These are phyloP conservation scores for Eremothecium cymbalariae DNA, from an alignment of 1,139 yeast genomes.

Conservation along the genomic window DNA sequence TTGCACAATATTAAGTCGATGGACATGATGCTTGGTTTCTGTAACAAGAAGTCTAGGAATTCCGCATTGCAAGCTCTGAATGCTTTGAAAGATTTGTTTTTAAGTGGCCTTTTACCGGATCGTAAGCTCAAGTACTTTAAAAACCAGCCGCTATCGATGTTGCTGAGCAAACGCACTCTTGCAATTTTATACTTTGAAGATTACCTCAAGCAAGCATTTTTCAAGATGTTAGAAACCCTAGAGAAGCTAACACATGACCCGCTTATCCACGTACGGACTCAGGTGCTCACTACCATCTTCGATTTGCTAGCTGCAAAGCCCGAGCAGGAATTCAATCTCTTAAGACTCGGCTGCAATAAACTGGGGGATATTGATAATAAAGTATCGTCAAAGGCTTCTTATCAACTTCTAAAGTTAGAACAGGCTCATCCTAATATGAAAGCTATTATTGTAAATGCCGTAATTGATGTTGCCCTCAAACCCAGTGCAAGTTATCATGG, in stretches of 20 bases:
- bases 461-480: slow-evolving; percentile 73
- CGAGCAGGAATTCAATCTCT: slow-evolving; percentile 89
- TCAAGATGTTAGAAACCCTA: slow-evolving; percentile 60
- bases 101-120: slow-evolving; percentile 72
- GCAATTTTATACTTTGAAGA: slow-evolving; percentile 85
- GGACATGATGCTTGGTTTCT: slow-evolving; percentile 66
- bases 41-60: slow-evolving; percentile 88
- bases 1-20: slow-evolving; percentile 79
- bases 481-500: slow-evolving; percentile 77
- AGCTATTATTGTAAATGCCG: slow-evolving; percentile 63
- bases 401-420: slow-evolving; percentile 67
- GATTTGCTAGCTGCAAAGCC: slow-evolving; percentile 80
- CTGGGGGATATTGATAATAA: slow-evolving; percentile 88
- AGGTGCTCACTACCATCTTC: slow-evolving; percentile 65
- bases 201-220: slow-evolving; percentile 67
- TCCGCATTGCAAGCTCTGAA: slow-evolving; percentile 87
- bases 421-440: slow-evolving; percentile 98
- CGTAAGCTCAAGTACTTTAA: slow-evolving; percentile 75
- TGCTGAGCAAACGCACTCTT: slow-evolving; percentile 46
- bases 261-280: slow-evolving; percentile 81
- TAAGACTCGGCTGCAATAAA: slow-evolving; percentile 85
- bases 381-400: slow-evolving; percentile 84
- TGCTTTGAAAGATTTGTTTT: slow-evolving; percentile 80
- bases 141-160: slow-evolving; percentile 57
- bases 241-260: slow-evolving; percentile 73